Evolutionary conservation across 2,329 filamentous ascomycete genomes (phyloP), one percentile per base, ranked within the genome.

Genomic region (Cladosporium sp.): DNA sequence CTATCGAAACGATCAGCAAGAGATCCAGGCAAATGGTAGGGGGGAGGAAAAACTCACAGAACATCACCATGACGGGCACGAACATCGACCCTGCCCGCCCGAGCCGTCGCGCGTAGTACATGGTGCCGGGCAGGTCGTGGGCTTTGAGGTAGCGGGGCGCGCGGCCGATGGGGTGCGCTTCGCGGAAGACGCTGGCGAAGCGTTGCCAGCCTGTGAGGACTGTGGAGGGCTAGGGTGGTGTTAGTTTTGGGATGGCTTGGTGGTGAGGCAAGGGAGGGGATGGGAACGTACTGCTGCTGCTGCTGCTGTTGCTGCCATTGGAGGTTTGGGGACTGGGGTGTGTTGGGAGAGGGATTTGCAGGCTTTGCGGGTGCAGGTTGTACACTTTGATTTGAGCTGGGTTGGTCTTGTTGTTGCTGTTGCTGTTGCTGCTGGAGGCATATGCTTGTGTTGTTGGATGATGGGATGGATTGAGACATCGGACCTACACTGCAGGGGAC

Each of bases 31-130:
- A 17, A 15, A 1, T n/a, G n/a, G n/a, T n/a, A n/a, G n/a, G n/a
- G n/a, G n/a, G n/a, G n/a, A n/a, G n/a, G n/a, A n/a, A n/a, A n/a
- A 36, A 17, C 45, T 48, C 41, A 51, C 40, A 51, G 9, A 51
- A 51, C 2, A 12, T 22, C 2, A 51, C 29, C 48, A 51, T 51
- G 7, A 30, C 11, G 7, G 48, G 48, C 13, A 51, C 40, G 24
- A 51, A 51, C 40, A 51, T 32, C 34, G 32, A 38, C 15, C 40
- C 34, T 17, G 48, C 30, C 9, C 48, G 32, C 13, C 48, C 48
- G 12, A 51, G 7, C 4, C 48, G 6, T 20, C 48, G 15, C 32
- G 43, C 30, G 24, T 51, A 51, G 34, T 44, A 44, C 17, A 17
- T n/a, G 6, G 41, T 24, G 7, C 40, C 48, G 17, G 48, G 40